phyloP scores from a whole-genome alignment of 2,329 filamentous ascomycete genomes.

The Colletotrichum sp. region DNA sequence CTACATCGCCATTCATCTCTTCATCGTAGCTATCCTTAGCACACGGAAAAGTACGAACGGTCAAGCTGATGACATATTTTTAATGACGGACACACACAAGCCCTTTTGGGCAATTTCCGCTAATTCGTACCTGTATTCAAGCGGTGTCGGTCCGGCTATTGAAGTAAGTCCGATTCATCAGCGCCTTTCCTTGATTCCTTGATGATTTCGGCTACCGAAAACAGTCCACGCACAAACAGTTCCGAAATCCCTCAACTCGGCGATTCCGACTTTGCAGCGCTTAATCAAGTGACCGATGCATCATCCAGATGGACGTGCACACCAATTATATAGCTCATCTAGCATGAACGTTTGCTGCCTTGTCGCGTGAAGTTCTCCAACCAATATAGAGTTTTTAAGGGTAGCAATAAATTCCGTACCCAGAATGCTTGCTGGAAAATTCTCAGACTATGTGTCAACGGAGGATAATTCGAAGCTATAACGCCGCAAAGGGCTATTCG shows the following conservation, averaged over 20 bases:
- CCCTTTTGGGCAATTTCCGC: background rate
- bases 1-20: background rate
- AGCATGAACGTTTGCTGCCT: too few relatives aligned
- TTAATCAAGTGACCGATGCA: background rate
- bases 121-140: background rate
- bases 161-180: background rate
- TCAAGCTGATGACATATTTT: background rate
- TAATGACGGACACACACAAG: background rate
- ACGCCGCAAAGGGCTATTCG: too few relatives aligned
- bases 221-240: background rate
- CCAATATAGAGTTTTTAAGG: background rate
- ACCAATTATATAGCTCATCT: background rate
- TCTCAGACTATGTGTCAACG: background rate
- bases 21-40: background rate
- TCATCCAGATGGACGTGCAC: background rate
- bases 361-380: background rate
- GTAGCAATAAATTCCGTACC: background rate
- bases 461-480: too few relatives aligned
- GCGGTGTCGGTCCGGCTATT: background rate
- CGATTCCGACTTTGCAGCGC: background rate
- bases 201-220: background rate
- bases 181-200: background rate
- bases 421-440: background rate
- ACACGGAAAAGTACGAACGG: background rate
- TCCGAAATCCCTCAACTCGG: background rate